These are phyloP conservation scores for Mrakia hoshinonis DNA, from an alignment of 768 basidiomycete species.

Conservation along the genomic window DNA sequence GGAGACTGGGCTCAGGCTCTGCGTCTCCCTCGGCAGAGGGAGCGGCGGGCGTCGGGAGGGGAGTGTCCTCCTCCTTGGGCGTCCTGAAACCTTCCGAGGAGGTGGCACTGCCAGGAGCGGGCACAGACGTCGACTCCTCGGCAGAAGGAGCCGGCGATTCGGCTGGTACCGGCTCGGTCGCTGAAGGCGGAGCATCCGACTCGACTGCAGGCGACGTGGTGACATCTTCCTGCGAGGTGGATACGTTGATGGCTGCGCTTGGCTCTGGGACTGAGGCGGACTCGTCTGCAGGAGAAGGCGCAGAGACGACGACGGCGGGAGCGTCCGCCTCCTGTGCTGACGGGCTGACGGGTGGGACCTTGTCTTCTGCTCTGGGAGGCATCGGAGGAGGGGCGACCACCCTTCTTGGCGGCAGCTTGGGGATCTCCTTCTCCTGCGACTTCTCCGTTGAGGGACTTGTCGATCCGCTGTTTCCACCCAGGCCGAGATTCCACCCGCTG, in stretches of 20 bases:
- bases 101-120: background rate
- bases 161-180: background rate
- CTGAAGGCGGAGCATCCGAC: background rate
- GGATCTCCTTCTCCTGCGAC: background rate
- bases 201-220: background rate
- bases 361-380: background rate
- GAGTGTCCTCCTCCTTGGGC: background rate
- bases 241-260: background rate
- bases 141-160: background rate
- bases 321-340: background rate
- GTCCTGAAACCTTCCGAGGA: slow-evolving; percentile 22
- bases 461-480: background rate
- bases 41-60: background rate
- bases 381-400: background rate
- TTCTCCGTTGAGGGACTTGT: background rate
- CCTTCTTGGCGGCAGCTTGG: slow-evolving; percentile 11
- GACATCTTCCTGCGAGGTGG: background rate
- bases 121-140: background rate
- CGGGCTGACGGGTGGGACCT: background rate
- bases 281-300: background rate
- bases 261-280: background rate
- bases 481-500: background rate
- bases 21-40: background rate
- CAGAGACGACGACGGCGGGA: background rate
- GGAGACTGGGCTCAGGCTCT: background rate